phyloP scores from a whole-genome alignment of 768 basidiomycete species.

The Lactarius hatsudake region DNA sequence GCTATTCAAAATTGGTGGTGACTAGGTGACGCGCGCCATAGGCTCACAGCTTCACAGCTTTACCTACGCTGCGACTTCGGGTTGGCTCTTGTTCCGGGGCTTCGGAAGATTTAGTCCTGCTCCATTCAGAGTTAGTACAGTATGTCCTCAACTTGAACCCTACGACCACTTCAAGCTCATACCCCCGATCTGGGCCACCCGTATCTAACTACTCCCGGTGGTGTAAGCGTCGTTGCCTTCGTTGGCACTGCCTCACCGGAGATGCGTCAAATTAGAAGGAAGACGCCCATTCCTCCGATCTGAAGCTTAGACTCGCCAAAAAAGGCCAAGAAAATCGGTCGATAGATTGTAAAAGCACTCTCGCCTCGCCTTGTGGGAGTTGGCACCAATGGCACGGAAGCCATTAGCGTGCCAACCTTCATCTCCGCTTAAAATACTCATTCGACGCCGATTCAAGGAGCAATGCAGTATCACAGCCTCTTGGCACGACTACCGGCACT shows the following conservation, averaged over 20 bases:
- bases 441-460: too few species aligned
- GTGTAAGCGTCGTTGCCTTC: too few species aligned
- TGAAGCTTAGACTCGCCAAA: neutral
- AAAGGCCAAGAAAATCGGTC: neutral
- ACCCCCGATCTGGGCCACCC: neutral
- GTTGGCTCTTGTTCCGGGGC: too few species aligned
- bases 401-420: too few species aligned
- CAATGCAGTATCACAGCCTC: neutral
- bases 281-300: neutral
- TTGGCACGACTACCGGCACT: neutral
- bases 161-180: too few species aligned
- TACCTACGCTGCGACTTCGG: neutral
- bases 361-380: neutral
- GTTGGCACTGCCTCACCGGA: neutral
- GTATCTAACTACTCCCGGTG: neutral
- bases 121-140: too few species aligned
- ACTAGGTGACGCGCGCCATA: too few species aligned
- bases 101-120: too few species aligned
- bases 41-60: neutral
- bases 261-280: neutral
- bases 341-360: neutral
- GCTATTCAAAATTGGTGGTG: too few species aligned
- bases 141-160: too few species aligned
- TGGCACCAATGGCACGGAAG: neutral
- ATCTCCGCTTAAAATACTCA: too few species aligned